Conservation (phyloP, 305 asterid species). For the Fraxinus sp. region DNA sequence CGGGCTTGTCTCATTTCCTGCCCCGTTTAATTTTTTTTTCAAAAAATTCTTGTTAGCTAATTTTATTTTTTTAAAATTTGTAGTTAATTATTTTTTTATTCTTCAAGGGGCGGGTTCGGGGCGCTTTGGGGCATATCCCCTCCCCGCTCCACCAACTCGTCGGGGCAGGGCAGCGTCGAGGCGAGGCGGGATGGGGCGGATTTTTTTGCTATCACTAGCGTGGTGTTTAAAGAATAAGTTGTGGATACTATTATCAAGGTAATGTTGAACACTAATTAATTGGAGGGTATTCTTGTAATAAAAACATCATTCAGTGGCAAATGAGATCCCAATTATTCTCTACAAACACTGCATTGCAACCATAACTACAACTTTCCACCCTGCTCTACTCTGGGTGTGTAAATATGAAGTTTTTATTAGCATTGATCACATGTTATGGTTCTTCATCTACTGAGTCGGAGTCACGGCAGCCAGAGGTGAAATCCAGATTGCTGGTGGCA, state of each 20-base stretch:
- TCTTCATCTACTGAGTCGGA: constrained; percentile 20
- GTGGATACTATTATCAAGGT: neutral
- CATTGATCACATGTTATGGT: constrained; percentile 32
- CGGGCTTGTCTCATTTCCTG: too few species aligned
- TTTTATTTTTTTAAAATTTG: too few species aligned
- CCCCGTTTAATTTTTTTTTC: too few species aligned
- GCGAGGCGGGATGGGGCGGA: too few species aligned
- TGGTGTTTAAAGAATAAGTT: too few species aligned
- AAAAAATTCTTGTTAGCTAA: too few species aligned
- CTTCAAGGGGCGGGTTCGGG: too few species aligned
- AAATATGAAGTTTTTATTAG: constrained; percentile 32
- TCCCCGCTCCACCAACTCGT: too few species aligned
- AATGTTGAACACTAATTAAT: neutral
- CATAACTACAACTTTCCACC: neutral
- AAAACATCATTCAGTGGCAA: neutral
- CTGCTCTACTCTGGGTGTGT: neutral
- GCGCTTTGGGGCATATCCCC: too few species aligned
- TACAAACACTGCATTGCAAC: neutral
- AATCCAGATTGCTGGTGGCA: constrained; percentile 21
- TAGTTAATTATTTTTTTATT: too few species aligned
- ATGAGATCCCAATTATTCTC: neutral
- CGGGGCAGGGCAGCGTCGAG: too few species aligned
- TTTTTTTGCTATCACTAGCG: too few species aligned
- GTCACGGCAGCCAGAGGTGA: constrained; percentile 21
- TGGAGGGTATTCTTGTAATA: neutral